A percentile compares a stretch with the other conserved stretches of the same genome.
Evolutionary conservation across 2,329 filamentous ascomycete species (phyloP).

Genomic region (Penicillium glabrum): DNA sequence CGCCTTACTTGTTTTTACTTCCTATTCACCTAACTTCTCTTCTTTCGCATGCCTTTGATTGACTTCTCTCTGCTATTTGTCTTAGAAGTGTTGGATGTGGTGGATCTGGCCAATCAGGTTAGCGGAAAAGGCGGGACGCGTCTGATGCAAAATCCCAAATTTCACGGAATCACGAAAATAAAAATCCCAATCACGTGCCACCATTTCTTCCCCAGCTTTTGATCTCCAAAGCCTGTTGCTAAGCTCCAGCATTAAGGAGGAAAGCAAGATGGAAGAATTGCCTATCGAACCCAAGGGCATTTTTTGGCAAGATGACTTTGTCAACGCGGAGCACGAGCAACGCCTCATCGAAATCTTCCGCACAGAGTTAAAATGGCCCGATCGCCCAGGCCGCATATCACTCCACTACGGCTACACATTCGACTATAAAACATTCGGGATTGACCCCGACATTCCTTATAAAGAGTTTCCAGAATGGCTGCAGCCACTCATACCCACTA

Average conservation of each 20-base stretch:
- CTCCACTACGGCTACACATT: slow-evolving; percentile 60
- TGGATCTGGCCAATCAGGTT: neutral
- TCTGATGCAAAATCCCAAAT: neutral
- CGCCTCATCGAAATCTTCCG: slow-evolving; percentile 47
- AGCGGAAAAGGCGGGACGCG: neutral
- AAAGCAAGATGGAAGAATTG: slow-evolving; percentile 21
- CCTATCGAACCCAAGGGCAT: slow-evolving; percentile 27
- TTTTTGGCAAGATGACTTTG: slow-evolving; percentile 50
- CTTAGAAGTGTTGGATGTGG: too few species aligned
- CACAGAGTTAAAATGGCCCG: slow-evolving; percentile 50
- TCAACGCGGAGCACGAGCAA: slow-evolving; percentile 48
- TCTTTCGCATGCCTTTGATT: too few species aligned
- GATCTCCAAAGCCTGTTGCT: neutral
- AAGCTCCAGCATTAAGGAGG: neutral
- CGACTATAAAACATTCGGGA: slow-evolving; percentile 59
- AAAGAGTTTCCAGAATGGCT: slow-evolving; percentile 55
- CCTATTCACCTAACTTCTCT: too few species aligned
- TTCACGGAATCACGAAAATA: neutral
- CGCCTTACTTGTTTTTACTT: too few species aligned
- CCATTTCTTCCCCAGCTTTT: neutral
- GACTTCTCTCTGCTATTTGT: too few species aligned
- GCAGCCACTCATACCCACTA: slow-evolving; percentile 47
- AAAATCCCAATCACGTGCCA: neutral
- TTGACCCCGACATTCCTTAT: slow-evolving; percentile 52
- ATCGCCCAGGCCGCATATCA: slow-evolving; percentile 48